phyloP scores from a whole-genome alignment of 768 basidiomycete species.

The Suillus subalutaceus region DNA sequence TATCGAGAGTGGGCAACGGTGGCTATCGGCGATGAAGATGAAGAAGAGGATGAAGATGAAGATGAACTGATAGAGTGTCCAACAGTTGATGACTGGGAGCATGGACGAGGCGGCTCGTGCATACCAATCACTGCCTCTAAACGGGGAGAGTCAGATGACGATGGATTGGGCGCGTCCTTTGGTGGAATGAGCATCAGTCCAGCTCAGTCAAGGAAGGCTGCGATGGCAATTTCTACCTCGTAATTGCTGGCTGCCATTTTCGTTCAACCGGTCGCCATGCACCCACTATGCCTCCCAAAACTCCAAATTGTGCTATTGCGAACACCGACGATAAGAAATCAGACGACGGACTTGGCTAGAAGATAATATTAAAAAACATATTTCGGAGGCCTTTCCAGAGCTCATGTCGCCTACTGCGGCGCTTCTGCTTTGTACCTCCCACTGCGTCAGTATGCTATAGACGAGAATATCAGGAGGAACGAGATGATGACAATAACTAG shows the following conservation, averaged over 20 bases:
- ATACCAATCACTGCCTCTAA: slow-evolving; percentile 25
- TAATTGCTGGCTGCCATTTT: neutral
- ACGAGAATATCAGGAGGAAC: neutral
- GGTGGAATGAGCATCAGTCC: slow-evolving; percentile 89
- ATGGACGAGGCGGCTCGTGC: slow-evolving; percentile 16
- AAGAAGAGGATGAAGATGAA: slow-evolving; percentile 66
- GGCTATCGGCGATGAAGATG: slow-evolving; percentile 67
- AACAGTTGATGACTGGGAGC: slow-evolving; percentile 21
- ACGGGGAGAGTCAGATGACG: slow-evolving; percentile 40
- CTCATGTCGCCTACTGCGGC: slow-evolving; percentile 6
- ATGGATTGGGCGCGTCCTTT: slow-evolving; percentile 65
- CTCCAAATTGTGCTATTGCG: slow-evolving; percentile 1
- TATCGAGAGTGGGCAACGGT: slow-evolving; percentile 92
- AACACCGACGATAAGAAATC: slow-evolving; percentile 1
- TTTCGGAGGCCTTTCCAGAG: slow-evolving; percentile 9
- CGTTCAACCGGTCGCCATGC: neutral
- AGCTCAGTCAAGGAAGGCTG: slow-evolving; percentile 28
- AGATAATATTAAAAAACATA: slow-evolving; percentile 6
- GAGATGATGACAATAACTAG: neutral
- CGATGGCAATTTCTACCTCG: slow-evolving; percentile 13
- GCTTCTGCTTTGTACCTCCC: slow-evolving; percentile 6
- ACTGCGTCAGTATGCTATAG: neutral
- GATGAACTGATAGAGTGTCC: slow-evolving; percentile 50
- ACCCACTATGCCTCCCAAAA: slow-evolving; percentile 1
- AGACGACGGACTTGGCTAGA: neutral